Conservation (phyloP, 1,139 yeast genomes). For the Candida anutae region DNA sequence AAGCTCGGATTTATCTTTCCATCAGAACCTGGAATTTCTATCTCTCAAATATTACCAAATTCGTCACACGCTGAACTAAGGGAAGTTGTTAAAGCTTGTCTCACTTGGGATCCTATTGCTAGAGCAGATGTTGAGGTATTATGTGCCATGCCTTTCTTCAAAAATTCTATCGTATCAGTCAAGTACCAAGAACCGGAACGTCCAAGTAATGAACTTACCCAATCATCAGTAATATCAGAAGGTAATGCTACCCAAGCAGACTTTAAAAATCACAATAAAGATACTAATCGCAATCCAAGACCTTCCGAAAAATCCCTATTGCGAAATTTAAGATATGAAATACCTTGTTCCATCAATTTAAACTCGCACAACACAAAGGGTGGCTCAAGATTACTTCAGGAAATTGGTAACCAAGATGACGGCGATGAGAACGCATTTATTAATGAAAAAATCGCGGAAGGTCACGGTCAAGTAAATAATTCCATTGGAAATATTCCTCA, state of each 20-base stretch:
- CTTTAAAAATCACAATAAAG: no score
- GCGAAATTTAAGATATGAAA: no score
- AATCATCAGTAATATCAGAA: neutral
- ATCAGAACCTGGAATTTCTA: conserved; percentile 19
- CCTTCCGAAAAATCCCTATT: no score
- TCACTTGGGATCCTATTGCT: conserved; percentile 57
- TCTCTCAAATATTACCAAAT: conserved; percentile 20
- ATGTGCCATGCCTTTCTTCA: conserved; percentile 47
- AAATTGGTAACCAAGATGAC: conserved; percentile 19
- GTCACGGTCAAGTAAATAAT: no score
- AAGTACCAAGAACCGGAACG: conserved; percentile 8
- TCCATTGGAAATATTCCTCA: no score
- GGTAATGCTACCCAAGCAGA: neutral
- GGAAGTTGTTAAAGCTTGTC: conserved; percentile 48
- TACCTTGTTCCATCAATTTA: no score
- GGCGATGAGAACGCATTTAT: conserved; percentile 20
- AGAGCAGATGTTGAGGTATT: conserved; percentile 43
- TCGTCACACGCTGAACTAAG: conserved; percentile 24
- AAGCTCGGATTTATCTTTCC: conserved; percentile 52
- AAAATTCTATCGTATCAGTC: conserved; percentile 19
- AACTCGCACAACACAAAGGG: no score
- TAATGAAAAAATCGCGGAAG: conserved; percentile 7
- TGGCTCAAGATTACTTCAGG: no score
- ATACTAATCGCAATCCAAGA: no score
- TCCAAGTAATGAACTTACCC: neutral